These are phyloP conservation scores for Acidiella bohemica DNA, from an alignment of 495 filamentous ascomycete species.

Conservation along the genomic window DNA sequence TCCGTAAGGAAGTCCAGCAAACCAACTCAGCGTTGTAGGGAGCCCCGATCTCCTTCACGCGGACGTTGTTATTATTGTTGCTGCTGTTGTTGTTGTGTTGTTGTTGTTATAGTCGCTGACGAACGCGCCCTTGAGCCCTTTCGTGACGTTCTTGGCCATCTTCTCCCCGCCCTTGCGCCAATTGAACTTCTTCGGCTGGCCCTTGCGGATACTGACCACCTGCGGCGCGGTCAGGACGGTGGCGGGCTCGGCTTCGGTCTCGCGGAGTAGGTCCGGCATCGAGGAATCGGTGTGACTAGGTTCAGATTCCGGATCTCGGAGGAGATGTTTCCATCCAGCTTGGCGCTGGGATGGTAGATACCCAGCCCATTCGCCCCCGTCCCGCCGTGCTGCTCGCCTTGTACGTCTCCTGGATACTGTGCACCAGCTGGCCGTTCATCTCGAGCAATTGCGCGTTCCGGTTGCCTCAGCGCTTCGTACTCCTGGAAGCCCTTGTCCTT, in stretches of 20 bases:
- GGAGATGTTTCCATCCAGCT: constrained; percentile 14
- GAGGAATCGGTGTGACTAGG: constrained; percentile 18
- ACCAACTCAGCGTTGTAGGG: constrained; percentile 34
- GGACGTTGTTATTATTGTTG: constrained; percentile 26
- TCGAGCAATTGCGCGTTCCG: constrained; percentile 91
- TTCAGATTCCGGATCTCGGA: constrained; percentile 15
- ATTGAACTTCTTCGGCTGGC: constrained; percentile 86
- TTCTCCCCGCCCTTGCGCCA: constrained; percentile 95
- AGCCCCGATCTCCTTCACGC: constrained; percentile 40
- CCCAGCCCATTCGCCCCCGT: constrained; percentile 57
- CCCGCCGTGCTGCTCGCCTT: constrained; percentile 54
- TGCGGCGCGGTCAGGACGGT: constrained; percentile 67
- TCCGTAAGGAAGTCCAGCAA: constrained; percentile 39
- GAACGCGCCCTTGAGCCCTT: constrained; percentile 77
- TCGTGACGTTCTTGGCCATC: constrained; percentile 83
- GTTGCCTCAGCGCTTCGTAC: constrained; percentile 78
- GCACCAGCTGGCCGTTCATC: constrained; percentile 85
- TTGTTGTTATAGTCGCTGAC: constrained; percentile 38
- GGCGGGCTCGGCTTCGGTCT: constrained; percentile 41
- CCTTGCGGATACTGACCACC: constrained; percentile 83
- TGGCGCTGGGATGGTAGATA: constrained; percentile 63
- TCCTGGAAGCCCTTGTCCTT: constrained; percentile 89
- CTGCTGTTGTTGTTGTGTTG: constrained; percentile 35
- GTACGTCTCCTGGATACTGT: constrained; percentile 86
- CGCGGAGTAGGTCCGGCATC: constrained; percentile 18